These are phyloP conservation scores for Epichloe bromicola DNA, from an alignment of 2,329 filamentous ascomycete species.

Conservation along the genomic window DNA sequence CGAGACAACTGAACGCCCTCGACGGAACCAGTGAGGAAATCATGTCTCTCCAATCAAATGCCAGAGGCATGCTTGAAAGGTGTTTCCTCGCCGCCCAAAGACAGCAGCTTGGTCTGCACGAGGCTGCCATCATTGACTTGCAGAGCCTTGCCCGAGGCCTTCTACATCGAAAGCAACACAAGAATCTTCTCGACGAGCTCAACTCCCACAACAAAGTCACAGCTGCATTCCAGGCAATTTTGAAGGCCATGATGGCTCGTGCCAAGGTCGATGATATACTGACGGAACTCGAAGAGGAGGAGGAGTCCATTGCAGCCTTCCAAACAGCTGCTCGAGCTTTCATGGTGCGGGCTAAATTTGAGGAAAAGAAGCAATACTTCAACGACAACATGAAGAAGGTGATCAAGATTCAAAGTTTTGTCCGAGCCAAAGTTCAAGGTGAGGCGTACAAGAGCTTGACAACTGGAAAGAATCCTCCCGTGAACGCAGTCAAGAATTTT, in stretches of 20 bases:
- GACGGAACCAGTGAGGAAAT: slow-evolving; percentile 31
- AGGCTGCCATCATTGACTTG: slow-evolving; percentile 42
- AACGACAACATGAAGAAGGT: slow-evolving; percentile 98
- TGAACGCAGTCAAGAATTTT: slow-evolving; percentile 95
- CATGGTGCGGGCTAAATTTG: slow-evolving; percentile 61
- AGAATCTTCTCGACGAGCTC: slow-evolving; percentile 55
- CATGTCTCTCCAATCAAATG: slow-evolving; percentile 41
- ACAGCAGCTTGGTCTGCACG: slow-evolving; percentile 44
- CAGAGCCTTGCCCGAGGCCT: slow-evolving; percentile 58
- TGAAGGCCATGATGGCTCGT: slow-evolving; percentile 68
- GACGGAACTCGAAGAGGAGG: slow-evolving; percentile 66
- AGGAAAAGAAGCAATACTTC: slow-evolving; percentile 78
- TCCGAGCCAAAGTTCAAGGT: slow-evolving; percentile 87
- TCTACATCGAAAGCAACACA: slow-evolving; percentile 46
- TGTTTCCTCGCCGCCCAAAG: slow-evolving; percentile 34
- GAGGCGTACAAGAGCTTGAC: slow-evolving; percentile 97
- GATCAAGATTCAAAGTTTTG: slow-evolving; percentile 95
- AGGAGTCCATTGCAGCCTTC: slow-evolving; percentile 60
- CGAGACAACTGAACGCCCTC: slow-evolving; percentile 34
- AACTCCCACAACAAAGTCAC: slow-evolving; percentile 54
- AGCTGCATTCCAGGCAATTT: slow-evolving; percentile 58
- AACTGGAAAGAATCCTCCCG: slow-evolving; percentile 89
- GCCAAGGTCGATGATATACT: slow-evolving; percentile 61
- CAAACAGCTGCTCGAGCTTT: slow-evolving; percentile 64
- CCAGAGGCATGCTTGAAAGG: slow-evolving; percentile 49